Evolutionary conservation across 1,139 yeast genomes (phyloP).

Genomic region (Pichia sp.): DNA sequence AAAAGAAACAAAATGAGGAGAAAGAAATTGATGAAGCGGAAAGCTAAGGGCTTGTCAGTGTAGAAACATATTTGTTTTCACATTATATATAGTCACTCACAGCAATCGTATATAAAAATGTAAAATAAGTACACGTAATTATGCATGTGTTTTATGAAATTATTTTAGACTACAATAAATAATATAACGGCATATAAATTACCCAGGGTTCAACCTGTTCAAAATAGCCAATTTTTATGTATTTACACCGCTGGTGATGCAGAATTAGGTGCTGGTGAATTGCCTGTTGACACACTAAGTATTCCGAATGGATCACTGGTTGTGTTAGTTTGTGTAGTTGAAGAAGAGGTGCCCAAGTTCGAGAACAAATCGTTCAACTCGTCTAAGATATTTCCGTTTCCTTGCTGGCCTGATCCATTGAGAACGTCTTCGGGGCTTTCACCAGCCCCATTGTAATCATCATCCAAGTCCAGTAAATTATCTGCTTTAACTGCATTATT

Average conservation of each 20-base stretch:
- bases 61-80: background rate
- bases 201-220: background rate
- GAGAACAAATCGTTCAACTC: conserved; percentile 68
- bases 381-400: conserved; percentile 45
- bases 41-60: background rate
- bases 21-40: conserved; percentile 26
- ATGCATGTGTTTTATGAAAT: background rate
- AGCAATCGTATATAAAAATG: background rate
- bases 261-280: background rate
- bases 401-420: conserved; percentile 13
- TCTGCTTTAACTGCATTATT: conserved; percentile 64
- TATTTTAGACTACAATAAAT: background rate
- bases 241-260: conserved; percentile 3
- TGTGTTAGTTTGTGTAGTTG: background rate
- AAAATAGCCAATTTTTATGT: no score
- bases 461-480: conserved; percentile 81
- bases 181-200: background rate
- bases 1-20: conserved; percentile 14
- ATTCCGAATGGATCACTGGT: conserved; percentile 8
- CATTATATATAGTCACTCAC: background rate
- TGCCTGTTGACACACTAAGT: conserved; percentile 2
- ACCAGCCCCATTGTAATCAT: conserved; percentile 43
- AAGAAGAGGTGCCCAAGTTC: conserved; percentile 28
- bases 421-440: conserved; percentile 17
- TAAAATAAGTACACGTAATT: background rate